phyloP scores from a whole-genome alignment of 805 yeast genomes.

The Kodamaea laetipori region DNA sequence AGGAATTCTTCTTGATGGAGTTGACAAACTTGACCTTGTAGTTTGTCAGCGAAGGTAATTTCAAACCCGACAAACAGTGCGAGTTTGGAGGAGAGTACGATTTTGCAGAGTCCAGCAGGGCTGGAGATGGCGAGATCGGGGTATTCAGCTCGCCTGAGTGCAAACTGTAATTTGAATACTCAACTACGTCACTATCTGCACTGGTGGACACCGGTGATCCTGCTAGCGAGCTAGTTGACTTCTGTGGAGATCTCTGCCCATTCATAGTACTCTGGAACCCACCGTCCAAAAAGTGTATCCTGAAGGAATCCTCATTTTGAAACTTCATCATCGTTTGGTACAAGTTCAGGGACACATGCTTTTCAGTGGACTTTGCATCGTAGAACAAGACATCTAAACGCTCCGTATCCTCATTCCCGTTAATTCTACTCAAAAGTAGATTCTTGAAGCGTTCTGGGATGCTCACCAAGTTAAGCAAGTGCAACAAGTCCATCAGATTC shows the following conservation, averaged over 20 bases:
- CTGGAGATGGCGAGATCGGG: not conserved
- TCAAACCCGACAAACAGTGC: conserved; percentile 39
- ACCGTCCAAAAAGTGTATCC: conserved; percentile 27
- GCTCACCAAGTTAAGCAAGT: conserved; percentile 35
- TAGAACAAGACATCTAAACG: conserved; percentile 32
- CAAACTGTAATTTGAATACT: not conserved
- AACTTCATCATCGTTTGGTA: conserved; percentile 39
- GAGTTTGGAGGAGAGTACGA: conserved; percentile 7
- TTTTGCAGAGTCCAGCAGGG: not conserved
- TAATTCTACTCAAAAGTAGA: conserved; percentile 19
- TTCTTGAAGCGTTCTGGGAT: conserved; percentile 25
- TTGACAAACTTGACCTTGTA: conserved; percentile 37
- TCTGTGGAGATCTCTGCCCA: not conserved
- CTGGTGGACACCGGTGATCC: conserved; percentile 5
- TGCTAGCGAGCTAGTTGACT: not conserved
- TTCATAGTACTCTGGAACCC: conserved; percentile 23
- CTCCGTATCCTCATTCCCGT: conserved; percentile 4
- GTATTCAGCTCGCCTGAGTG: not conserved
- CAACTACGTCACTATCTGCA: not conserved
- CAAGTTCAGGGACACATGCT: conserved; percentile 27
- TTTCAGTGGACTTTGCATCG: conserved; percentile 30
- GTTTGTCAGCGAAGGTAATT: conserved; percentile 43
- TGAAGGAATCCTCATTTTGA: conserved; percentile 21
- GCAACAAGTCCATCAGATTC: conserved; percentile 33
- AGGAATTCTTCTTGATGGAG: conserved; percentile 35